These are phyloP conservation scores for Gaertneriomyces semiglobifer DNA, from an alignment of 192 early-diverging fungal species.

Conservation along the genomic window DNA sequence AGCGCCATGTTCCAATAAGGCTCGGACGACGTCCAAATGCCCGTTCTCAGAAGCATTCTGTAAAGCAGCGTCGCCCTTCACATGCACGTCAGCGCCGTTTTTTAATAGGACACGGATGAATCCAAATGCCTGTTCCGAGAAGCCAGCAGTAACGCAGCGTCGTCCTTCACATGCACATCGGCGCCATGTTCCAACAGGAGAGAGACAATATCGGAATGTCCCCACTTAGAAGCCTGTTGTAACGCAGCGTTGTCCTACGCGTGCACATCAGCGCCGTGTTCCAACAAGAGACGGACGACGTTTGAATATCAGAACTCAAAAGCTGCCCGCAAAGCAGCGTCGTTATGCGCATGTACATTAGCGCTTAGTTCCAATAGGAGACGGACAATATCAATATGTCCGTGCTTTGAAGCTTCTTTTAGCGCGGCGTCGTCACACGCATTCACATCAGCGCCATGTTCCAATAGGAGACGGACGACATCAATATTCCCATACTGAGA, in stretches of 20 bases:
- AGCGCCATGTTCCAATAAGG: too few relatives aligned
- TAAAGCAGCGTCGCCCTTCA: not conserved
- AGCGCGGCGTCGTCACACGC: slow-evolving; percentile 1
- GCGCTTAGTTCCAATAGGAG: too few relatives aligned
- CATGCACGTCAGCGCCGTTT: not conserved
- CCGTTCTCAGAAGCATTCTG: not conserved
- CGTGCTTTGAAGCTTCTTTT: not conserved
- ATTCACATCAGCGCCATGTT: not conserved
- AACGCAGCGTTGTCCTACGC: not conserved
- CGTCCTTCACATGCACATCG: not conserved
- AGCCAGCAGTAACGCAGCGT: not conserved
- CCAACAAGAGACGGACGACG: too few relatives aligned
- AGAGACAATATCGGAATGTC: not conserved
- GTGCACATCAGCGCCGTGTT: not conserved
- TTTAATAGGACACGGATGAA: too few relatives aligned
- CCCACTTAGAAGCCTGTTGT: not conserved
- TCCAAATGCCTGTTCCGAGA: not conserved
- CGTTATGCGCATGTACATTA: too few relatives aligned
- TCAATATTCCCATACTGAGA: too few relatives aligned
- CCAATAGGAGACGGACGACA: not conserved
- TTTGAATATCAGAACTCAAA: too few relatives aligned
- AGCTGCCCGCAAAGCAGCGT: too few relatives aligned
- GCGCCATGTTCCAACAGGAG: not conserved
- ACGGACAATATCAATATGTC: not conserved
- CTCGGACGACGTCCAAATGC: slow-evolving; percentile 1